A percentile compares a stretch with the other conserved stretches of the same genome.
Conservation (phyloP, 495 filamentous ascomycete species). For the Penicillium canescens region DNA sequence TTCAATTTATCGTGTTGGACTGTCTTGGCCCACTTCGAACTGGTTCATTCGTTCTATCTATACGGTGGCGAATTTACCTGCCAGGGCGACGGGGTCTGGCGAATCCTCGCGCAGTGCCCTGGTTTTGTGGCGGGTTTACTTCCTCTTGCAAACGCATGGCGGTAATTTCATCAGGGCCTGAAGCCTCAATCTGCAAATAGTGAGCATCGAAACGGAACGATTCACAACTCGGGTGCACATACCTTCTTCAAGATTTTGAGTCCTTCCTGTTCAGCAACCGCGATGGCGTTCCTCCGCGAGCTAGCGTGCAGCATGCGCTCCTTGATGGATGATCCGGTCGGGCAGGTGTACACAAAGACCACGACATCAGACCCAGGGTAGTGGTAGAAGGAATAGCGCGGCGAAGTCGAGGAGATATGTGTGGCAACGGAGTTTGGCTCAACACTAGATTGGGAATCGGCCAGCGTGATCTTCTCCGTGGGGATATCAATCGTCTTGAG, state of each 20-base stretch:
- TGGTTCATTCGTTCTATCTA: slow-evolving; percentile 6
- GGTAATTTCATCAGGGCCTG: slow-evolving; percentile 76
- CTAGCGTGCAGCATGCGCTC: slow-evolving; percentile 94
- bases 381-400: slow-evolving; percentile 88
- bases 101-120: slow-evolving; percentile 67
- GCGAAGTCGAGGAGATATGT: slow-evolving; percentile 76
- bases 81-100: slow-evolving; percentile 89
- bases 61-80: slow-evolving; percentile 30
- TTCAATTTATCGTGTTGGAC: background rate
- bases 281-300: slow-evolving; percentile 70
- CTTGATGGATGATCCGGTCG: slow-evolving; percentile 76
- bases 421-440: slow-evolving; percentile 52
- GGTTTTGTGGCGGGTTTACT: slow-evolving; percentile 68
- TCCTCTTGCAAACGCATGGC: slow-evolving; percentile 69
- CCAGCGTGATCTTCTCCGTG: slow-evolving; percentile 77
- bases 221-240: slow-evolving; percentile 10
- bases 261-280: slow-evolving; percentile 67
- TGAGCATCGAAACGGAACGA: slow-evolving; percentile 7
- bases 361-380: slow-evolving; percentile 65
- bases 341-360: slow-evolving; percentile 95
- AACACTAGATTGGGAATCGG: slow-evolving; percentile 50
- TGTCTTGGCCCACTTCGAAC: slow-evolving; percentile 9
- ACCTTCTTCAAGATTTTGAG: slow-evolving; percentile 76
- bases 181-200: slow-evolving; percentile 58
- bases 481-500: slow-evolving; percentile 59